Percentiles rank a stretch among this genome's conserved stretches.
phyloP scores from a whole-genome alignment of 441 rosid genomes.

The Theobroma grandiflorum region DNA sequence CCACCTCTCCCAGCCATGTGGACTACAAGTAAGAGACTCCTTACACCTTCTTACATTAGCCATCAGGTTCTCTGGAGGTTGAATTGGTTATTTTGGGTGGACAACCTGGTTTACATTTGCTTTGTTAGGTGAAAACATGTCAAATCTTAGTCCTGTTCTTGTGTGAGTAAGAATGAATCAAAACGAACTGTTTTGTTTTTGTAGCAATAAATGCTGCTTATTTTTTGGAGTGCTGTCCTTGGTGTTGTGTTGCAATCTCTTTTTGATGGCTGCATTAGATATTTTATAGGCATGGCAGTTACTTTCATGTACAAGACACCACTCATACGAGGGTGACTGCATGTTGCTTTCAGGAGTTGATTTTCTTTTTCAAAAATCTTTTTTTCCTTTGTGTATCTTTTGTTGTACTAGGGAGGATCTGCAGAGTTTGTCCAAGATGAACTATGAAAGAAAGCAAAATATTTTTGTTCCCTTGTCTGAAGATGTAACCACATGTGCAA shows the following conservation, averaged over 20 bases:
- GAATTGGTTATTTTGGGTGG: constrained; percentile 6
- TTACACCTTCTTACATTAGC: not conserved
- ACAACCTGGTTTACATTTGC: not conserved
- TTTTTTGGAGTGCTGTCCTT: not conserved
- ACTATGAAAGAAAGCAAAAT: constrained; percentile 51
- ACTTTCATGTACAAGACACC: not conserved
- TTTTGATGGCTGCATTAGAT: not conserved
- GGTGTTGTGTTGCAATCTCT: not conserved
- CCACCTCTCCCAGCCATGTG: constrained; percentile 86
- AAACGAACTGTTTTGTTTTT: not conserved
- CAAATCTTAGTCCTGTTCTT: not conserved
- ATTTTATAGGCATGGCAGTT: not conserved
- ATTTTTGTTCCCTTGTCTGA: constrained; percentile 78
- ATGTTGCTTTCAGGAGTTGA: constrained; percentile 10
- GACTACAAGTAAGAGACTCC: constrained; percentile 63
- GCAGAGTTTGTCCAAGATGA: constrained; percentile 35
- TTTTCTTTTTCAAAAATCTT: not conserved
- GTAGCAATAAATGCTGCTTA: not conserved
- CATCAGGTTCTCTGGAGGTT: constrained; percentile 9
- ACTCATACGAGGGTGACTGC: not conserved
- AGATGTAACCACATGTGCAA: constrained; percentile 69
- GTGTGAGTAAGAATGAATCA: not conserved
- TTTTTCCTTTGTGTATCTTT: not conserved
- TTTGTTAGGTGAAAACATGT: not conserved
- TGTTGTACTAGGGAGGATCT: constrained; percentile 52